phyloP scores from a whole-genome alignment of 2,329 filamentous ascomycete species.

The Nectriaceae sp. region DNA sequence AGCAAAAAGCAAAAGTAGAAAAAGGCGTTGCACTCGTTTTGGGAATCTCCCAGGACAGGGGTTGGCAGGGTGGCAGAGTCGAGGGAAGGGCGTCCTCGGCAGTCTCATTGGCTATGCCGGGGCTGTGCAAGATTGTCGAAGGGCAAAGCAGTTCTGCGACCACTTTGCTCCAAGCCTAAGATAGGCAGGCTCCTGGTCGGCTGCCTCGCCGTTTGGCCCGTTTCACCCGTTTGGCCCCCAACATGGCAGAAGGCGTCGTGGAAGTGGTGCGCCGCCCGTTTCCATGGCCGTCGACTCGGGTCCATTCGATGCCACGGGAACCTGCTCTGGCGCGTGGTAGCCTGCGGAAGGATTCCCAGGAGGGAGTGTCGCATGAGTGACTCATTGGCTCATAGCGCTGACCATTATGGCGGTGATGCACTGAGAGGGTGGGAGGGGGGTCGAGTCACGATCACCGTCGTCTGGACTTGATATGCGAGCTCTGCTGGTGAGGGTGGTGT shows the following conservation, averaged over 20 bases:
- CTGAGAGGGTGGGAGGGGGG: background rate
- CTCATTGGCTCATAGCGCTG: conserved; percentile 21
- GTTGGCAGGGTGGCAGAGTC: background rate
- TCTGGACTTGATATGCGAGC: background rate
- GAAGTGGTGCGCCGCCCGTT: conserved; percentile 1
- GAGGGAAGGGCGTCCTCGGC: background rate
- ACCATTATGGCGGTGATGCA: background rate
- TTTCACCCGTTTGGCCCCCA: background rate
- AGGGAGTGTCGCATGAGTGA: conserved; percentile 14
- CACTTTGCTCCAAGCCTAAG: background rate
- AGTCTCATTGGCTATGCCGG: conserved; percentile 10
- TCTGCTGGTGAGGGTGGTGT: background rate
- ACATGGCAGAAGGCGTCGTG: background rate
- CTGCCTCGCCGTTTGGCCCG: background rate
- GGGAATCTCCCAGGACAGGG: background rate
- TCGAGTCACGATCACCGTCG: no score
- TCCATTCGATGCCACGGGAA: conserved; percentile 3
- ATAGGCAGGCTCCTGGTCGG: background rate
- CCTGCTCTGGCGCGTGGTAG: conserved; percentile 7
- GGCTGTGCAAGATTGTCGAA: conserved; percentile 12
- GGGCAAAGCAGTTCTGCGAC: background rate
- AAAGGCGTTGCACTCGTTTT: conserved; percentile 22
- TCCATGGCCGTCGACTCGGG: conserved; percentile 15
- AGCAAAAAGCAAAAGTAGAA: conserved; percentile 23
- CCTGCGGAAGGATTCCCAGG: conserved; percentile 16